Conservation (phyloP, 805 yeast species). For the Pichia occidentalis region DNA sequence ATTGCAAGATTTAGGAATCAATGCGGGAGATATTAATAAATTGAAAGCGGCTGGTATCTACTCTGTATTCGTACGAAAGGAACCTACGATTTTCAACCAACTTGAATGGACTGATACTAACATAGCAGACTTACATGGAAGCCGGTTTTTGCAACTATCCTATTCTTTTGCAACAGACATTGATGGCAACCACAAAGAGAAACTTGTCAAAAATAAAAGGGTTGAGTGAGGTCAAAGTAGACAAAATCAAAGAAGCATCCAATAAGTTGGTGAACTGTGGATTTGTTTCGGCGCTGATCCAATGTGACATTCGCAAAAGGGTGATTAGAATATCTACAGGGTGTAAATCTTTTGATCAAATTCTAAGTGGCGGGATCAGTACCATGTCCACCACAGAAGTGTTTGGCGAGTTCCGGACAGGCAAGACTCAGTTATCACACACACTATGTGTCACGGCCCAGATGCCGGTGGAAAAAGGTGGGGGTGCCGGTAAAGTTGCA, state of each 20-base stretch:
- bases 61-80: conserved; percentile 43
- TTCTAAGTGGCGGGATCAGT: conserved; percentile 70
- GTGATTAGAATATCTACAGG: conserved; percentile 68
- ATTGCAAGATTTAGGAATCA: conserved; percentile 60
- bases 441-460: conserved; percentile 74
- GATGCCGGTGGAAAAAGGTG: conserved; percentile 63
- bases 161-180: conserved; percentile 30
- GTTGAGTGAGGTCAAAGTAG: conserved; percentile 67
- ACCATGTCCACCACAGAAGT: conserved; percentile 76
- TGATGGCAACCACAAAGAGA: conserved; percentile 55
- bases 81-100: conserved; percentile 33
- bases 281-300: conserved; percentile 67
- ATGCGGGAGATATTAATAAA: conserved; percentile 64
- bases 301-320: conserved; percentile 56
- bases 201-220: conserved; percentile 59
- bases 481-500: conserved; percentile 76
- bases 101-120: neutral
- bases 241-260: conserved; percentile 68
- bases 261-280: conserved; percentile 59
- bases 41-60: conserved; percentile 61
- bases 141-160: too few species aligned
- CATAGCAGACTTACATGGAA: too few species aligned
- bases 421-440: conserved; percentile 77
- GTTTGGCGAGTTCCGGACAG: conserved; percentile 76
- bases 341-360: conserved; percentile 58